Evolutionary conservation across 2,329 filamentous ascomycete species (phyloP).

Genomic region (Penicillium sp.): DNA sequence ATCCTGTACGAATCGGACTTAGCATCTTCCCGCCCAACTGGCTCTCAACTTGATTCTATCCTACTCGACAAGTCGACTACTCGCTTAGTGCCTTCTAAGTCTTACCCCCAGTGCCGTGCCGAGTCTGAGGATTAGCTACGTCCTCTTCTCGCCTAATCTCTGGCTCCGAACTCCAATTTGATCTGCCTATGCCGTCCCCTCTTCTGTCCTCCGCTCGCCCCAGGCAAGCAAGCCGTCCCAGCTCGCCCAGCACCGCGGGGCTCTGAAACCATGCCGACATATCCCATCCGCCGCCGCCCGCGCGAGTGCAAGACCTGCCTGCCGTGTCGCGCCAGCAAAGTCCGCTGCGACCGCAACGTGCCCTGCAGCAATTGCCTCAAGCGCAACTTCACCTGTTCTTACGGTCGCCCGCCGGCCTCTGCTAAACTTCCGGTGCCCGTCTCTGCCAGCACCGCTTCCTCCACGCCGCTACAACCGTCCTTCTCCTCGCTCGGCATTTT

Average conservation of each 20-base stretch:
- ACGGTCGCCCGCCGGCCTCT: constrained; percentile 39
- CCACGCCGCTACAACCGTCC: constrained; percentile 26
- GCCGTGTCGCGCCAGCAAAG: constrained; percentile 58
- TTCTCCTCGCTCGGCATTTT: constrained; percentile 26
- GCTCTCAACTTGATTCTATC: constrained; percentile 10
- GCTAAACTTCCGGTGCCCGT: constrained; percentile 22
- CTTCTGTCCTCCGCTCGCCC: constrained; percentile 22
- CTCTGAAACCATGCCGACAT: constrained; percentile 38
- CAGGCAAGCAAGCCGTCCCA: constrained; percentile 18
- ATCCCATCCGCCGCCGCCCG: constrained; percentile 45
- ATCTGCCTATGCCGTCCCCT: constrained; percentile 27
- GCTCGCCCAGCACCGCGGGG: constrained; percentile 25
- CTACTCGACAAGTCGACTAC: background rate
- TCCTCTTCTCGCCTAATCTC: constrained; percentile 10
- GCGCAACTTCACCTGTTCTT: constrained; percentile 48
- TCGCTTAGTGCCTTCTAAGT: background rate
- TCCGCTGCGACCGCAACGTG: constrained; percentile 52
- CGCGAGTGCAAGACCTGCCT: constrained; percentile 56
- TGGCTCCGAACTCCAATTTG: constrained; percentile 6
- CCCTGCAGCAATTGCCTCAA: constrained; percentile 51
- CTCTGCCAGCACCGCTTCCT: constrained; percentile 21
- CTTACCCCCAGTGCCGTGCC: background rate
- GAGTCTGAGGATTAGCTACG: constrained; percentile 5
- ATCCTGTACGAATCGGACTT: constrained; percentile 13
- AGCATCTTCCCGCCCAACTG: background rate